Evolutionary conservation across 768 basidiomycete genomes (phyloP).

Genomic region (Phanerochaete sordida): DNA sequence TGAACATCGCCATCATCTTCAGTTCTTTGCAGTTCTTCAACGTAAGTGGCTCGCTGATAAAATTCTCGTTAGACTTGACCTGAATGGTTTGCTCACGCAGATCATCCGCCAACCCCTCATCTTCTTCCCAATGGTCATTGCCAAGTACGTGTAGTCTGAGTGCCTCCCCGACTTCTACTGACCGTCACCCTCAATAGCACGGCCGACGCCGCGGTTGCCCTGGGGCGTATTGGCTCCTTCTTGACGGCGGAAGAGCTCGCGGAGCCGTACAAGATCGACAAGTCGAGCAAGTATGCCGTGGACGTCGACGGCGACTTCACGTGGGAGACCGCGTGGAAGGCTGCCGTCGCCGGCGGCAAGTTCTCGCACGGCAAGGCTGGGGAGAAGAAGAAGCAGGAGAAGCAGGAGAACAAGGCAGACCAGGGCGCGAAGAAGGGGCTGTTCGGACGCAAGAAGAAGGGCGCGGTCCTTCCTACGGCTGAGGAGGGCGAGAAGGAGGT

Average conservation of each 20-base stretch:
- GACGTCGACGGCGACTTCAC: conserved; percentile 67
- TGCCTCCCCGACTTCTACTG: not conserved
- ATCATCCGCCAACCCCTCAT: conserved; percentile 56
- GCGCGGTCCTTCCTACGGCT: conserved; percentile 15
- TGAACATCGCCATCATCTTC: conserved; percentile 75
- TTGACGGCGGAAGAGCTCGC: conserved; percentile 81
- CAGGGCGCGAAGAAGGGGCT: conserved; percentile 16
- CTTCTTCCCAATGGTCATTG: conserved; percentile 53
- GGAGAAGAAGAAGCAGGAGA: conserved; percentile 18
- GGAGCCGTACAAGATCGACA: conserved; percentile 54
- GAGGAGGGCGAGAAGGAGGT: conserved; percentile 14
- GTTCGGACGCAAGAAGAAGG: conserved; percentile 18
- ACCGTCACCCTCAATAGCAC: conserved; percentile 19
- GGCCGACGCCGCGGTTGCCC: conserved; percentile 79
- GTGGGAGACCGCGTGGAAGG: conserved; percentile 70
- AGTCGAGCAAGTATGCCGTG: conserved; percentile 55
- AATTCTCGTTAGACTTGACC: not conserved
- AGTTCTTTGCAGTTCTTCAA: conserved; percentile 85
- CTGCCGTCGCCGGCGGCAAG: conserved; percentile 6
- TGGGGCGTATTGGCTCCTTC: conserved; percentile 69
- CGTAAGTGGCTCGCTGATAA: conserved; percentile 54
- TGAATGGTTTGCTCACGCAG: conserved; percentile 28
- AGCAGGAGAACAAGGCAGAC: not conserved
- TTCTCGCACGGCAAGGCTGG: conserved; percentile 19
- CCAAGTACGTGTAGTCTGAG: conserved; percentile 15